Base-by-base conservation (phyloP, 208 protist species). In the Herpetomonas muscarum region DNA sequence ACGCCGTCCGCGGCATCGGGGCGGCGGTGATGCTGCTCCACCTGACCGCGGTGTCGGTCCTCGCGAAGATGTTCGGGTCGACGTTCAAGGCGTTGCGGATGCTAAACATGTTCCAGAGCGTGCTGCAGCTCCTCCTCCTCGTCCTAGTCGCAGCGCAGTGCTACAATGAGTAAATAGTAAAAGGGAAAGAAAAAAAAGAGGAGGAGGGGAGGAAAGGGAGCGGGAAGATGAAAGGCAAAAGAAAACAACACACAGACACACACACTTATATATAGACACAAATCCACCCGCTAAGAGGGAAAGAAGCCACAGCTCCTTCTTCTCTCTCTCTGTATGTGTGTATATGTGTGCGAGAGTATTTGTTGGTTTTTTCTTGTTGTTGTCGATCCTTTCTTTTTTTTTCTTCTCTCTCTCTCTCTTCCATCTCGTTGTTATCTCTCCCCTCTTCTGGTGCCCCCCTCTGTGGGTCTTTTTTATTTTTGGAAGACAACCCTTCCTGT, bases 1-100 rank as follows among this genome's bases (percentile, higher is more conserved):
- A 81, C 53, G 53, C 77, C 41, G 64, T 82, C 10, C 85, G 79
- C 13, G 79, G 74, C 22, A 32, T 70, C 32, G 75, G 74, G 6
- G 59, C 70, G 4, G 37, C 37, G 1, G 24, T 53, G 0, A 61
- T 89, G 30, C 26, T 90, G 26, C 7, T 70, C 0, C 52, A 78
- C 15, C 37, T 87, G 29, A 50, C 68, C 13, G 65, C 59, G 9
- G 68, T 37, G 5, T n/a, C 85, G 15, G 52, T 76, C n/a, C 32
- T 60, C 19, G 34, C 73, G 15, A 61, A 76, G 0, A 19, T 66
- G 15, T 62, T 72, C 31, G 58, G 63, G 5, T 50, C 42, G 0
- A 13, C 67, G 21, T n/a, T 13, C 1, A 28, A 21, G 4, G 21
- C 66, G 5, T 34, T 52, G 44, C 26, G 17, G 13, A 55, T 69